Evolutionary conservation across 2,329 filamentous ascomycete species (phyloP), one percentile per base, ranked within the genome.

Genomic region (Botrytis paeoniae): DNA sequence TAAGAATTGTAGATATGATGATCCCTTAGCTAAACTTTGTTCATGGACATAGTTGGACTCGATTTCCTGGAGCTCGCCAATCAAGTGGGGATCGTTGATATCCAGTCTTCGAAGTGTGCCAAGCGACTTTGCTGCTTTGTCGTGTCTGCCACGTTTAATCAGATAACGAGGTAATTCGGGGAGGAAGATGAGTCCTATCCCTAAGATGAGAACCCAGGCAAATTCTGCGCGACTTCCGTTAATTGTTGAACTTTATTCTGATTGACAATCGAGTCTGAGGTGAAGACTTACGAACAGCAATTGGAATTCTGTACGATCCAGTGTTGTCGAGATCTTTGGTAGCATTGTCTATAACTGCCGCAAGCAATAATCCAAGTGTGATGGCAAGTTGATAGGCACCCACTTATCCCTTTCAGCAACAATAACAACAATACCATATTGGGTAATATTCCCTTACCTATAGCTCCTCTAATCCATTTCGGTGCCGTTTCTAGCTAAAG

Each of bases 321-420:
- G 88, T 89, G 81, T 92, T 88, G 25, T 78, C 80, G 76, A 87
- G 86, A 76, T 88, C 78, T 82, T 93, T 82, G 72, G 91, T 93
- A 62, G 82, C 90, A 81, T 95, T 94, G 82, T 91, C 89, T 76
- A 96, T 88, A 77, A 89, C 89, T 4, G 92, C 88, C n/a, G 92
- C 92, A 74, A 95, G 83, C 81, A 95, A 85, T 75, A 96, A 84
- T 83, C 93, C 93, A 76, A 94, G 87, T 74, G 92, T 94, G 82
- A 95, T 91, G 82, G 89, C 93, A 85, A 94, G 94, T 82, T 95
- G 92, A 85, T 95, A 95, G 7, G 88, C 91, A 9, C 62, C 70
- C 51, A 72, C 70, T 71, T 9, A 22, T 43, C 20, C 9, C 43
- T 35, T 20, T 71, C n/a, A 71, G 69, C 9, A 54, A 37, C 18